A percentile compares a stretch with the other conserved stretches of the same genome.
Evolutionary conservation across 108 stramenopile genomes (phyloP).

Genomic region (Chaetoceros muelleri): DNA sequence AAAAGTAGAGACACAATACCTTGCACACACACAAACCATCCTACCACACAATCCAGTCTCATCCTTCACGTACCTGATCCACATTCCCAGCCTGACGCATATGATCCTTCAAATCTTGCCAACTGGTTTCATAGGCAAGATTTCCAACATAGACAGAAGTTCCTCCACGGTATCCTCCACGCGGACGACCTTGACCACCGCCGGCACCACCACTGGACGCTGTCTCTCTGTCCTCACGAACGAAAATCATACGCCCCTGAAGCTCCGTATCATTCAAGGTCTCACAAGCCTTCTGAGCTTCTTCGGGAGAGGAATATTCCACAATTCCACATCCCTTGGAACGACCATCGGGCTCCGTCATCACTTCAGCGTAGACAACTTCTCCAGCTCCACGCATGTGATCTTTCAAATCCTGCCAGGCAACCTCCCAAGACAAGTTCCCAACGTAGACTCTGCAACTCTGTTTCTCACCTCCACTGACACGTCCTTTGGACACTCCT

Average conservation of each 20-base stretch:
- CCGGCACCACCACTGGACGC: conserved; percentile 2
- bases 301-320: conserved; percentile 59
- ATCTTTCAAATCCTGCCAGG: conserved; percentile 94
- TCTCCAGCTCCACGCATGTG: conserved; percentile 81
- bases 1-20: neutral
- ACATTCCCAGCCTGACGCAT: conserved; percentile 80
- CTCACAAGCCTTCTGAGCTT: conserved; percentile 45
- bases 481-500: neutral
- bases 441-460: conserved; percentile 73
- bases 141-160: conserved; percentile 78
- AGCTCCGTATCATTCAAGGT: conserved; percentile 66
- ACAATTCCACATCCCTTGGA: conserved; percentile 90
- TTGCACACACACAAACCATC: no score
- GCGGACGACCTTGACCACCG: conserved; percentile 18
- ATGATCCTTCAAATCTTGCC: conserved; percentile 90
- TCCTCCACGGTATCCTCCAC: no score
- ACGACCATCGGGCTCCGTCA: conserved; percentile 60
- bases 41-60: no score
- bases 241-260: conserved; percentile 53
- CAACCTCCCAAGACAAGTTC: conserved; percentile 68
- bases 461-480: neutral
- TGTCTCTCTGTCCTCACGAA: conserved; percentile 56
- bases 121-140: conserved; percentile 66
- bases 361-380: conserved; percentile 68
- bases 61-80: no score